phyloP scores from a whole-genome alignment of 2,329 filamentous ascomycete species.

The Mollisiaceae sp. region DNA sequence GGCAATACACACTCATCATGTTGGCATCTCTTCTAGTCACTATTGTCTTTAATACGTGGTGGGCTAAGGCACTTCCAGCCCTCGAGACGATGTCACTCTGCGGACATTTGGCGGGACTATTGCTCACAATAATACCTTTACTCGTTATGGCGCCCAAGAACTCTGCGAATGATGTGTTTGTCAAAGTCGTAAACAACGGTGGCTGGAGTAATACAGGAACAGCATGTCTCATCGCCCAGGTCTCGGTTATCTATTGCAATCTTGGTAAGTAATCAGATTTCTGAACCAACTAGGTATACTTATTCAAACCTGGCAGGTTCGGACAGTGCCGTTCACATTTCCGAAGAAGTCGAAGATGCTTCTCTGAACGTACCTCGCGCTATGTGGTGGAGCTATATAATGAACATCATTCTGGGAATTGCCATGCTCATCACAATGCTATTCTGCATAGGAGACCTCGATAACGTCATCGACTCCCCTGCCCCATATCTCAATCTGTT shows the following conservation, averaged over 20 bases:
- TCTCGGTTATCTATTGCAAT: slow-evolving; percentile 37
- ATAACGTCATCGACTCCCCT: slow-evolving; percentile 53
- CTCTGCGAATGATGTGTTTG: slow-evolving; percentile 39
- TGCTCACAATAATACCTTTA: slow-evolving; percentile 49
- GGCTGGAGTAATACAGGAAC: slow-evolving; percentile 44
- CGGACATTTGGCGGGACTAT: slow-evolving; percentile 51
- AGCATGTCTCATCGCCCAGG: slow-evolving; percentile 46
- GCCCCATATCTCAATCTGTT: slow-evolving; percentile 45
- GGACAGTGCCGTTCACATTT: slow-evolving; percentile 46
- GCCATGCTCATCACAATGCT: slow-evolving; percentile 44
- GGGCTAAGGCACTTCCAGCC: slow-evolving; percentile 47
- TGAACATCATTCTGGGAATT: slow-evolving; percentile 55
- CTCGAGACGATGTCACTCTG: slow-evolving; percentile 51
- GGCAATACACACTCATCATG: slow-evolving; percentile 51
- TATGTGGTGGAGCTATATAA: slow-evolving; percentile 52
- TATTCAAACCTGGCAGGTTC: slow-evolving; percentile 19
- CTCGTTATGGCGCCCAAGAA: slow-evolving; percentile 40
- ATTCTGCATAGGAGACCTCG: slow-evolving; percentile 43
- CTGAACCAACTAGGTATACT: not conserved
- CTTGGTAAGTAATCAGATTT: slow-evolving; percentile 33
- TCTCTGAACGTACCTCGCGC: slow-evolving; percentile 52
- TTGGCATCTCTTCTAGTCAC: slow-evolving; percentile 49
- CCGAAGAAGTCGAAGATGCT: slow-evolving; percentile 56
- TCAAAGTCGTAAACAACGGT: slow-evolving; percentile 42
- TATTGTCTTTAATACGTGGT: slow-evolving; percentile 51